Evolutionary conservation across 371 early-diverging fungal species (phyloP), one percentile per base, ranked within the genome.

Genomic region (Syncephalastrum racemosum): DNA sequence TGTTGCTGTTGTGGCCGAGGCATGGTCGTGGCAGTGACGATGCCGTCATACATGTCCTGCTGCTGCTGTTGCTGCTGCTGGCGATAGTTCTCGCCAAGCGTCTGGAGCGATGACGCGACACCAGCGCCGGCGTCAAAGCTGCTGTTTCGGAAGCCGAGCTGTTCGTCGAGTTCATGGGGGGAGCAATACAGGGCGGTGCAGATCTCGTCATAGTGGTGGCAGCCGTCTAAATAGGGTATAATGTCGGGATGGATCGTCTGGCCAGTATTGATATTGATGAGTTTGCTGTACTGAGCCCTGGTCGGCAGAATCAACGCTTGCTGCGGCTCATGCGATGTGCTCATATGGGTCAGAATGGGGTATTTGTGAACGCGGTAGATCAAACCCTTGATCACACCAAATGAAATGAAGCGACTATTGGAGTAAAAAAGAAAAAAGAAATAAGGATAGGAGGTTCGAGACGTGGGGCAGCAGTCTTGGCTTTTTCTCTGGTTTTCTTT

Each of bases 351-450:
- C 45, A 88, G 53, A 15, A 92, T 78, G 0, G 94, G 92, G 67
- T 91, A 93, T 61, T 88, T 90, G 71, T 92, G 90, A 1, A 93
- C 84, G 23, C 94, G 82, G 59, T 86, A 85, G 6, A 93, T 71
- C 58, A 91, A 79, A 2, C 86, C 87, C 53, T 93, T 90, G 62
- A 91, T 79, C 3, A 90, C 82, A 0, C 92, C 94, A 77, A 88
- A 93, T 4, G 90, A 82, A 25, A 93, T 83, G 51, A 93, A 84
- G 4, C 93, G 86, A 40, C 93, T 91, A 58, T 22, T n/a, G n/a
- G n/a, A n/a, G 40, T 20, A 51, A 16, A 31, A 31, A 31, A 31
- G 1, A 10, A 10, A 31, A 12, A 31, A 31, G 10, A n/a, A n/a
- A n/a, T n/a, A n/a, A n/a, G n/a, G n/a, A n/a, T n/a, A n/a, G n/a